These are phyloP conservation scores for Cladophialophora carrionii DNA, from an alignment of 2,329 filamentous ascomycete species.

Conservation along the genomic window DNA sequence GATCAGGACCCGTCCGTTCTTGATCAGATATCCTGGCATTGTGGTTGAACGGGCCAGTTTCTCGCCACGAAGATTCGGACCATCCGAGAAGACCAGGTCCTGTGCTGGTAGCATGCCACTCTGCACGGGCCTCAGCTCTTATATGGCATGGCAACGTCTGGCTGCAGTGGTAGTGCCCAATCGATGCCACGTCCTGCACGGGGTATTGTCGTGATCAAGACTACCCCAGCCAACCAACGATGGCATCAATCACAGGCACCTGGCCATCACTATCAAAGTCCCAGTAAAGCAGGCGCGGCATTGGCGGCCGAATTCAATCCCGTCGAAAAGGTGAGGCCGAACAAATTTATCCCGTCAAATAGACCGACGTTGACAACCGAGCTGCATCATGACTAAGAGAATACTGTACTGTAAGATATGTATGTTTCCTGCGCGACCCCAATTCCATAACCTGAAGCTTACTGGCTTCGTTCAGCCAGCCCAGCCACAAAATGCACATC, in stretches of 20 bases:
- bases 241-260: not conserved
- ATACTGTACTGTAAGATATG: not conserved
- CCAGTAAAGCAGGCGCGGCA: not conserved
- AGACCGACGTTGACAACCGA: not conserved
- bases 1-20: constrained; percentile 10
- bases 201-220: not conserved
- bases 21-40: constrained; percentile 9
- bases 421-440: too few relatives aligned
- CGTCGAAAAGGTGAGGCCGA: not conserved
- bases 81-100: not conserved
- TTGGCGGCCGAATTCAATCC: not conserved
- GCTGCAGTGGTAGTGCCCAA: not conserved
- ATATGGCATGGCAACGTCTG: not conserved
- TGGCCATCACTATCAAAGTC: not conserved
- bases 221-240: not conserved
- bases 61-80: not conserved
- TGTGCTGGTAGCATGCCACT: not conserved
- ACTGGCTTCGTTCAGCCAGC: too few relatives aligned
- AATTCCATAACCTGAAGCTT: too few relatives aligned
- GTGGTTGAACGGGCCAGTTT: not conserved
- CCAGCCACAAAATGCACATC: too few relatives aligned
- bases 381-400: not conserved
- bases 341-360: not conserved
- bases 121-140: not conserved
- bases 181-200: too few relatives aligned